Conservation (phyloP, 1,139 yeast genomes). For the Spathaspora jeffriesii region DNA sequence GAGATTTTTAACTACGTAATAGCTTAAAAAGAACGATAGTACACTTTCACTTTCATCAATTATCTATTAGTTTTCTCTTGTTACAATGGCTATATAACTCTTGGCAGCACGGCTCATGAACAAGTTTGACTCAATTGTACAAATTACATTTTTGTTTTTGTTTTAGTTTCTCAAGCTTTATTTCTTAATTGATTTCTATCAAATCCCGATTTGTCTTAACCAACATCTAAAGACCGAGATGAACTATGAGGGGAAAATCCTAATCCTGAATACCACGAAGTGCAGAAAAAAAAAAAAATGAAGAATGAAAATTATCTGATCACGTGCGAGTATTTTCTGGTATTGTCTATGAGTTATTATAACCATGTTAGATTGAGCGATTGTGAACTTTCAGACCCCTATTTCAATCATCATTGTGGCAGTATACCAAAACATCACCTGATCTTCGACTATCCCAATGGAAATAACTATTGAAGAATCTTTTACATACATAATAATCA, state of each 20-base stretch:
- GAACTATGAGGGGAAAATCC: conserved; percentile 1
- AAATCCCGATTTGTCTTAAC: not conserved
- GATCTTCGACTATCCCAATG: conserved; percentile 86
- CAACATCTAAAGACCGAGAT: not conserved
- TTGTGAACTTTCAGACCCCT: not conserved
- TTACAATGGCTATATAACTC: not conserved
- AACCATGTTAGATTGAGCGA: no score
- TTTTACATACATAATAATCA: conserved; percentile 43
- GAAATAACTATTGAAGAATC: conserved; percentile 79
- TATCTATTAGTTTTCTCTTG: not conserved
- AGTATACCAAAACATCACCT: conserved; percentile 80
- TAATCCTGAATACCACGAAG: no score
- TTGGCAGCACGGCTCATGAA: not conserved
- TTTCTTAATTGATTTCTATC: not conserved
- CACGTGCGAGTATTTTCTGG: not conserved
- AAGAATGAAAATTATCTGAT: not conserved
- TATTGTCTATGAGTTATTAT: no score
- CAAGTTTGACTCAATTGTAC: not conserved
- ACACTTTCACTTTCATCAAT: not conserved
- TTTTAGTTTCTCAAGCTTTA: conserved; percentile 23
- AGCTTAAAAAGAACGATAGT: not conserved
- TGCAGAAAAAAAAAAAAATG: not conserved
- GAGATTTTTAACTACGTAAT: not conserved
- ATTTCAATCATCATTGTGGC: conserved; percentile 7
- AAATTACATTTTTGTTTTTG: not conserved